phyloP scores from a whole-genome alignment of 345 rosid genomes.

The Corchorus olitorius region DNA sequence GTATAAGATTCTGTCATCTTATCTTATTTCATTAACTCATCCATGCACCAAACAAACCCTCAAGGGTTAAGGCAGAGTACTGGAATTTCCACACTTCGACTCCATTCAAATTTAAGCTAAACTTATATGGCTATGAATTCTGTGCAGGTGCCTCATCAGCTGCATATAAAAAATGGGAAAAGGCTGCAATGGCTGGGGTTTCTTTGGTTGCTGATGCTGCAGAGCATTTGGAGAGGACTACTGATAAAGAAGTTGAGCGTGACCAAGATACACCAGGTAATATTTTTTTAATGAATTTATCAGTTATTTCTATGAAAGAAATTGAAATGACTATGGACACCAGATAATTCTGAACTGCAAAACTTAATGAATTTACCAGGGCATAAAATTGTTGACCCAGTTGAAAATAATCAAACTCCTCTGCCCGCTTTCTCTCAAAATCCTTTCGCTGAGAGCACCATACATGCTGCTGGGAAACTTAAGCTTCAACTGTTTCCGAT shows the following conservation, averaged over 20 bases:
- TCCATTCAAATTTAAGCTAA: background rate
- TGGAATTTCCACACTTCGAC: conserved; percentile 8
- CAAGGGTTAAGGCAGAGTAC: background rate
- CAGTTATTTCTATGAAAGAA: conserved; percentile 26
- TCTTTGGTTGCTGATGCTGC: conserved; percentile 99
- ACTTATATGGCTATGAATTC: conserved; percentile 25
- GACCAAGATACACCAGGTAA: conserved; percentile 45
- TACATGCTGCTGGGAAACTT: conserved; percentile 59
- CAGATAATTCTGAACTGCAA: conserved; percentile 6
- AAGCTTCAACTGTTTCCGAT: conserved; percentile 97
- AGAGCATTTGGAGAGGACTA: conserved; percentile 84
- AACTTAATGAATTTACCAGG: conserved; percentile 29
- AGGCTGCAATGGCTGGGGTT: conserved; percentile 98
- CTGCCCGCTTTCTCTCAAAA: conserved; percentile 47
- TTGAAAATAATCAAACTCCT: conserved; percentile 45
- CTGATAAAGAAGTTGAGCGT: conserved; percentile 55
- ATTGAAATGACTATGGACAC: conserved; percentile 18
- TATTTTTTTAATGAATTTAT: conserved; percentile 24
- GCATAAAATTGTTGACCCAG: conserved; percentile 38
- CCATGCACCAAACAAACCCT: no score
- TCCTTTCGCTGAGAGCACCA: conserved; percentile 50
- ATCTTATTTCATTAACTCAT: no score
- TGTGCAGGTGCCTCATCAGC: conserved; percentile 53
- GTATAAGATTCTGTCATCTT: no score
- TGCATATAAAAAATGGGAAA: conserved; percentile 94